Percentiles rank a stretch among this genome's conserved stretches.
phyloP scores from a whole-genome alignment of 208 protist genomes.

The Leishmania braziliensis region DNA sequence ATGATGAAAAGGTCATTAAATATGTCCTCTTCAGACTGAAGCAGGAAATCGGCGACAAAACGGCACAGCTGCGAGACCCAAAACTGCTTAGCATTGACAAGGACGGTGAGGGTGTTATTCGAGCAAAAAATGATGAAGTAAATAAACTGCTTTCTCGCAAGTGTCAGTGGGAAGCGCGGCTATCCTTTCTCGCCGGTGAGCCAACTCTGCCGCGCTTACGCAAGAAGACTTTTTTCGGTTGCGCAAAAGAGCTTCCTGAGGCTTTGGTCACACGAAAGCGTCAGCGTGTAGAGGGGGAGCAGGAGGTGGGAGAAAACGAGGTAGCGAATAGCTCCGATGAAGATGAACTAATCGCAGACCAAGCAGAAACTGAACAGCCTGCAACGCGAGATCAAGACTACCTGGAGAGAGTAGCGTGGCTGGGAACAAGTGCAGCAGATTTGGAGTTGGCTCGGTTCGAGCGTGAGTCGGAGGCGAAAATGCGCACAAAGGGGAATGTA shows the following conservation, averaged over 20 bases:
- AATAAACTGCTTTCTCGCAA: slow-evolving; percentile 69
- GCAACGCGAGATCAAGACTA: slow-evolving; percentile 15
- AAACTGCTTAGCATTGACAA: slow-evolving; percentile 66
- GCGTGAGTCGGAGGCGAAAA: slow-evolving; percentile 32
- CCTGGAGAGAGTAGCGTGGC: slow-evolving; percentile 23
- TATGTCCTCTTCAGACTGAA: slow-evolving; percentile 71
- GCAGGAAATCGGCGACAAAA: slow-evolving; percentile 77
- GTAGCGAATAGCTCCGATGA: slow-evolving; percentile 8
- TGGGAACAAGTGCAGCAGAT: slow-evolving; percentile 27
- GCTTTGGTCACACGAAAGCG: slow-evolving; percentile 34
- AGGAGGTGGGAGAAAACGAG: background rate
- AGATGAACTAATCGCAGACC: background rate
- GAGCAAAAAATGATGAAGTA: slow-evolving; percentile 78
- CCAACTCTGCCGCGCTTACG: slow-evolving; percentile 1
- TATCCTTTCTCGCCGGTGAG: slow-evolving; percentile 33
- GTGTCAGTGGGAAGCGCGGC: slow-evolving; percentile 63
- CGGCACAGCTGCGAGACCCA: slow-evolving; percentile 57
- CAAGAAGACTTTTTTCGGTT: slow-evolving; percentile 76
- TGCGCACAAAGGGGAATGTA: slow-evolving; percentile 3
- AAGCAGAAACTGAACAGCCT: slow-evolving; percentile 3
- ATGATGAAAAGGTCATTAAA: slow-evolving; percentile 63
- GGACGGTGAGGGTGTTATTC: slow-evolving; percentile 72
- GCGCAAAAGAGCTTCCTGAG: slow-evolving; percentile 73
- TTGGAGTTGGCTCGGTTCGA: slow-evolving; percentile 33
- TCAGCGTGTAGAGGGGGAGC: background rate